Base-by-base conservation (phyloP, 345 rosid genomes). In the Eucalyptus cloeziana region DNA sequence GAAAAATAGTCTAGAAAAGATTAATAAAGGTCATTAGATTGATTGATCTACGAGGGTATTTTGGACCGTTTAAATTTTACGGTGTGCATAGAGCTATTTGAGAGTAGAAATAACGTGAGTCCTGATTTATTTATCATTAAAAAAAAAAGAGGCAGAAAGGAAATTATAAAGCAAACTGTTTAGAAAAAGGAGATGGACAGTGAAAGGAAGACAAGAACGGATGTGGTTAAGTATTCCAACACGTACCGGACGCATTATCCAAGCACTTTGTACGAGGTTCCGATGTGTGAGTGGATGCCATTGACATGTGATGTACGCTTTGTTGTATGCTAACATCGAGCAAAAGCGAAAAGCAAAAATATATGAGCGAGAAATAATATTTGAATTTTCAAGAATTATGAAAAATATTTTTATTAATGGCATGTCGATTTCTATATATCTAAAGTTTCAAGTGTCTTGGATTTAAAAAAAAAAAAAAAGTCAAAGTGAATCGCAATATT, bases 1-100 rank as follows among this genome's bases (percentile, higher is more conserved):
- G 0, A 15, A 14, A 17, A n/a, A 15, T 6, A 0, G 11, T 14
- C 5, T n/a, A 64, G 21, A 8, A n/a, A 64, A 7, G 40, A 16
- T 14, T 64, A 6, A n/a, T n/a, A n/a, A 56, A n/a, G 17, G 21
- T 64, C 21, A 14, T 64, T 64, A 17, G 27, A 71, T 37, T 8
- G 43, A 33, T 71, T 21, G 45, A 37, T 21, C 13, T 10, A 5
- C 1, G 14, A 21, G 8, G 25, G 27, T 37, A 19, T 5, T 71
- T 71, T 37, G 83, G 83, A 37, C 7, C 7, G 6, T 37, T 40
- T 71, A 11, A 21, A 37, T 5, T 71, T 71, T 71, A 19, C 7
- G 45, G 14, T 71, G 45, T 37, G 45, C 22, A 37, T 37, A 37
- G 22, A 71, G 45, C 25, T 5, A 19, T 19, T 6, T 2, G 8